A percentile compares a stretch with the other conserved stretches of the same genome.
These are phyloP conservation scores for Xylaria sp. DNA, from an alignment of 495 filamentous ascomycete genomes.

Conservation along the genomic window DNA sequence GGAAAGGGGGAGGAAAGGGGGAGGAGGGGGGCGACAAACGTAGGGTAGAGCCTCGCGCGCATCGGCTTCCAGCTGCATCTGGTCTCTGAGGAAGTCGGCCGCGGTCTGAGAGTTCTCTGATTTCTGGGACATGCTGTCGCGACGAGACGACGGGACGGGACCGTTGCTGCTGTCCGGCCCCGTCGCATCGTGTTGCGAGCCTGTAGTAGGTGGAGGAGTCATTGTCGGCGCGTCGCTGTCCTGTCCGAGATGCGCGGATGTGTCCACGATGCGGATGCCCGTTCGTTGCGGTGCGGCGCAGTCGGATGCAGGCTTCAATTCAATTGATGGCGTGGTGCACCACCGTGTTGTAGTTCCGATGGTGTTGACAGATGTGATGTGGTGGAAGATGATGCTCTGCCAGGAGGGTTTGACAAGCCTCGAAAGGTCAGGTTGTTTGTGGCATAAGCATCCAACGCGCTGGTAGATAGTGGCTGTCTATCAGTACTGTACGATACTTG, in stretches of 20 bases:
- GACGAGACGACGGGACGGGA: conserved; percentile 33
- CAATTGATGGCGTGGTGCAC: background rate
- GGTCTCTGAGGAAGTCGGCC: conserved; percentile 88
- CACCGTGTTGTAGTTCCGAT: background rate
- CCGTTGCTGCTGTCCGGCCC: conserved; percentile 28
- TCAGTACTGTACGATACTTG: too few relatives aligned
- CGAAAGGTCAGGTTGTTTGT: background rate
- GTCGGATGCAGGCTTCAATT: background rate
- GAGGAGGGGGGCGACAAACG: conserved; percentile 49
- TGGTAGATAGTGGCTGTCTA: too few relatives aligned
- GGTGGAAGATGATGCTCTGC: background rate
- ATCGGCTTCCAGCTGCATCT: conserved; percentile 91
- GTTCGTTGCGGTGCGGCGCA: conserved; percentile 16
- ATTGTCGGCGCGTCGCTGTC: conserved; percentile 33
- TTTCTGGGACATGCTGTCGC: conserved; percentile 68
- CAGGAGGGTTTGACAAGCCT: background rate
- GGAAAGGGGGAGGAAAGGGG: too few relatives aligned
- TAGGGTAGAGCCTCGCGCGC: conserved; percentile 94
- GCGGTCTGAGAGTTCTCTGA: conserved; percentile 83
- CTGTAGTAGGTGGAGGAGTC: conserved; percentile 37
- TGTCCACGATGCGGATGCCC: conserved; percentile 7
- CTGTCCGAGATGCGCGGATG: conserved; percentile 18
- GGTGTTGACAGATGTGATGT: background rate
- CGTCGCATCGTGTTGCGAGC: conserved; percentile 28
- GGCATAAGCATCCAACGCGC: conserved; percentile 1